A percentile compares a stretch with the other conserved stretches of the same genome.
Conservation (phyloP, 306 rosid genomes). For the Vigna mungo region DNA sequence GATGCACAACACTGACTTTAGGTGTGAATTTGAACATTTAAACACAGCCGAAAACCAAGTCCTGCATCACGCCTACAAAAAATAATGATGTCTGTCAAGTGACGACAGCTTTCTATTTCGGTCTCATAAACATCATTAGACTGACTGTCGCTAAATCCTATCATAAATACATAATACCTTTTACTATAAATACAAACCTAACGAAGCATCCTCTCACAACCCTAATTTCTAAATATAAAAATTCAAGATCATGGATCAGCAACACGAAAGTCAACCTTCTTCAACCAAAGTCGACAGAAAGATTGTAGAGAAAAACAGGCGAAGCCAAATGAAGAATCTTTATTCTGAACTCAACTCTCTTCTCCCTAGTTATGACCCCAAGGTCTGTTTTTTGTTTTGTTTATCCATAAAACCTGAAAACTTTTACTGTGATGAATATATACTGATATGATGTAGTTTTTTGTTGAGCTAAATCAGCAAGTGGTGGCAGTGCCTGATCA, state of each 20-base stretch:
- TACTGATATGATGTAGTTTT: background rate
- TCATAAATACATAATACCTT: too few relatives aligned
- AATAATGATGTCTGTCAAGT: too few relatives aligned
- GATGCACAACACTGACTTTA: too few relatives aligned
- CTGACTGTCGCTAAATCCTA: too few relatives aligned
- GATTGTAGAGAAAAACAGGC: slow-evolving; percentile 77
- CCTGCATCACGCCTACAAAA: too few relatives aligned
- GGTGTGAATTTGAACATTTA: too few relatives aligned
- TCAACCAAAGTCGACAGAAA: slow-evolving; percentile 68
- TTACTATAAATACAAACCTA: background rate
- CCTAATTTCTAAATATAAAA: background rate
- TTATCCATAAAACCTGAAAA: background rate
- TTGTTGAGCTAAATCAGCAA: slow-evolving; percentile 45
- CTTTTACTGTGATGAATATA: background rate
- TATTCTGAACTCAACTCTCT: slow-evolving; percentile 71
- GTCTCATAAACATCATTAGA: too few relatives aligned
- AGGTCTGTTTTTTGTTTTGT: slow-evolving; percentile 31
- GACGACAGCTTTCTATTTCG: too few relatives aligned
- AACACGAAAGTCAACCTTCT: slow-evolving; percentile 36
- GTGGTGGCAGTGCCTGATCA: slow-evolving; percentile 56
- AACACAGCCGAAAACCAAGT: too few relatives aligned
- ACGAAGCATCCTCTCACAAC: background rate
- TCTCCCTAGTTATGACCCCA: slow-evolving; percentile 62
- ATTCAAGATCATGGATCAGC: slow-evolving; percentile 15
- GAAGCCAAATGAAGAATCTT: slow-evolving; percentile 83